Conservation (phyloP, 2,329 filamentous ascomycete genomes). For the Fusarium setosum region DNA sequence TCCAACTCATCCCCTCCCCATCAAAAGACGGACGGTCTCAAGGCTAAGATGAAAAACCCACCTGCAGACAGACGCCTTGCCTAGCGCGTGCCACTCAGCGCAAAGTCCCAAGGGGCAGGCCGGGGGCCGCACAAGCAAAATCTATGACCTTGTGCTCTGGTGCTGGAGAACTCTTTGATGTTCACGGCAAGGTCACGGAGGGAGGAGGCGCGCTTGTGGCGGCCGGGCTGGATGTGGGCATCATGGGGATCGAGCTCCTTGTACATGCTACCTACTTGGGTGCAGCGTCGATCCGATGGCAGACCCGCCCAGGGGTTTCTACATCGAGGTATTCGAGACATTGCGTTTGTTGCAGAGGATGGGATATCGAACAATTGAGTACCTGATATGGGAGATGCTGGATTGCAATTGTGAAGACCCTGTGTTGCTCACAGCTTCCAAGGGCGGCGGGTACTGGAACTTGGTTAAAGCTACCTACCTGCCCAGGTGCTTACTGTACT, state of each 20-base stretch:
- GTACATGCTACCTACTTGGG: neutral
- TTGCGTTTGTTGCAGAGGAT: conserved; percentile 8
- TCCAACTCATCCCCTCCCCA: conserved; percentile 26
- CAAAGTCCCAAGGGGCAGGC: conserved; percentile 27
- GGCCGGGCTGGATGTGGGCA: conserved; percentile 25
- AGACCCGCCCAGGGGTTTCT: conserved; percentile 20
- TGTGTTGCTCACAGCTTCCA: neutral
- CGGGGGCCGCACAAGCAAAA: conserved; percentile 8
- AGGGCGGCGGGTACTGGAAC: conserved; percentile 14
- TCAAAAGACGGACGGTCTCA: conserved; percentile 17
- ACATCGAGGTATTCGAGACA: conserved; percentile 16
- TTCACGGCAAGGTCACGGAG: conserved; percentile 12
- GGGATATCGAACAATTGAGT: neutral
- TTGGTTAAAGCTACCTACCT: no score
- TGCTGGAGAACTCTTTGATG: conserved; percentile 9
- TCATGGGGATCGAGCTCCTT: conserved; percentile 25
- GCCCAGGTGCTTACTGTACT: no score
- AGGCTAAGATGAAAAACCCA: conserved; percentile 26
- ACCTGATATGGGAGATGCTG: no score
- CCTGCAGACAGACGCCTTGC: conserved; percentile 29
- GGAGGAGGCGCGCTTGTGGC: conserved; percentile 39
- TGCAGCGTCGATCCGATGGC: conserved; percentile 35
- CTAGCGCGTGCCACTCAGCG: conserved; percentile 25
- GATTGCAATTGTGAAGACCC: neutral
- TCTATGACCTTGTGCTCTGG: neutral